Evolutionary conservation across 2,329 filamentous ascomycete species (phyloP), one percentile per base, ranked within the genome.

Genomic region (Cercospora sp.): DNA sequence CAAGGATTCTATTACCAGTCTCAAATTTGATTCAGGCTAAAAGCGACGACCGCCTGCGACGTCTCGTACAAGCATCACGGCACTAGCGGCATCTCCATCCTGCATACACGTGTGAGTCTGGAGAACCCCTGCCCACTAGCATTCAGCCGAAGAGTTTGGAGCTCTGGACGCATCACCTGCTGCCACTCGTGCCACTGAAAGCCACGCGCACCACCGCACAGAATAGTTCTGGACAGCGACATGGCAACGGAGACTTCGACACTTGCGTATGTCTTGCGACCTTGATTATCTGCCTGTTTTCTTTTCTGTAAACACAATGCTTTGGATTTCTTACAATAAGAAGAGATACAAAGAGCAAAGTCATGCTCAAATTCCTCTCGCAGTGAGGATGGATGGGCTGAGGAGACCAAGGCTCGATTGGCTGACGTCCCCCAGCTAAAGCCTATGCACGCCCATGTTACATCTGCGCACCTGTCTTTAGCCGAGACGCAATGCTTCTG

Each of bases 101-200:
- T 59, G 55, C 65, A 63, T 31, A 28, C 31, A 60, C 36, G 48
- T 64, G 48, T 23, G 36, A 36, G 60, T 64, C 60, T 64, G 65
- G 65, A 64, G 65, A 66, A 66, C 23, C 64, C 64, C 26, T 61
- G 64, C 42, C 7, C 64, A 42, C 60, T 51, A 30, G 33, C 42
- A 67, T 67, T 67, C 65, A 67, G 65, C 65, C 65, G 65, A 57
- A 9, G 31, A 53, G 55, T 33, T 59, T 30, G 13, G 28, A 59
- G 55, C 16, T 59, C 55, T 59, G 9, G 28, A 20, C 16, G 55
- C 55, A 59, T 59, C 31, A 59, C 16, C 30, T 59, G 31, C 55
- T 59, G 55, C 55, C 30, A 36, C 31, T 58, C 55, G 31, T 59
- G 55, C 16, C 55, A 31, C n/a, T 45, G 36, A 26, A 8, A 63